phyloP scores from a whole-genome alignment of 179 eudicot species.

The Silene coronaria region DNA sequence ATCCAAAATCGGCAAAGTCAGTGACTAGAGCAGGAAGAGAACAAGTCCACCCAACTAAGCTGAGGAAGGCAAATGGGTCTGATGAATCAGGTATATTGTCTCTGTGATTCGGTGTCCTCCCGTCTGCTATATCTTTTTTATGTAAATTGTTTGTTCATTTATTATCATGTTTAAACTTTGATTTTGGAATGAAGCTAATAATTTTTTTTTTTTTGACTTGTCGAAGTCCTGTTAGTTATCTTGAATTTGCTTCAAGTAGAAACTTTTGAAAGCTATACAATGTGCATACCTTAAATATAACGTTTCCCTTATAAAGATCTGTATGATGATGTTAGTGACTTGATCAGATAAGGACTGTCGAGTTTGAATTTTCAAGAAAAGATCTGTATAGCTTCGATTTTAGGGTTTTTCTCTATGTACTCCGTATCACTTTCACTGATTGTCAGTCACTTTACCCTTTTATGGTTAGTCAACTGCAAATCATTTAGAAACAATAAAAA shows the following conservation, averaged over 20 bases:
- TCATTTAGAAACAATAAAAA: no score
- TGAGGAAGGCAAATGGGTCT: constrained; percentile 34
- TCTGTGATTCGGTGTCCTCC: not conserved
- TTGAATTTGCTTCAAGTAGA: not conserved
- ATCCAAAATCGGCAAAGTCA: constrained; percentile 38
- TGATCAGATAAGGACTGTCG: not conserved
- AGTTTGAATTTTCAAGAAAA: not conserved
- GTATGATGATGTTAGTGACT: not conserved
- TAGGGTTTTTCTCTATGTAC: no score
- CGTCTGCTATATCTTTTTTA: not conserved
- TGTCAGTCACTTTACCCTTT: no score
- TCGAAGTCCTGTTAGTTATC: not conserved
- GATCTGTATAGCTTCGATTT: not conserved
- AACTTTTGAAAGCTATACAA: not conserved
- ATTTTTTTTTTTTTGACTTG: not conserved
- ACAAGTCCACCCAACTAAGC: constrained; percentile 36
- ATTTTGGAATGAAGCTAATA: not conserved
- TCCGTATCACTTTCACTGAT: no score
- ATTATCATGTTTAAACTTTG: not conserved
- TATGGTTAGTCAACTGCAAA: no score
- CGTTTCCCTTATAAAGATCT: not conserved
- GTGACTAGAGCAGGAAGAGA: constrained; percentile 39
- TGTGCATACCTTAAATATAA: no score
- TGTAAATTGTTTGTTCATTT: not conserved
- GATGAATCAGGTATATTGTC: constrained; percentile 46